phyloP scores from a whole-genome alignment of 176 grass and related monocot species.

The Bothriochloa decipiens region DNA sequence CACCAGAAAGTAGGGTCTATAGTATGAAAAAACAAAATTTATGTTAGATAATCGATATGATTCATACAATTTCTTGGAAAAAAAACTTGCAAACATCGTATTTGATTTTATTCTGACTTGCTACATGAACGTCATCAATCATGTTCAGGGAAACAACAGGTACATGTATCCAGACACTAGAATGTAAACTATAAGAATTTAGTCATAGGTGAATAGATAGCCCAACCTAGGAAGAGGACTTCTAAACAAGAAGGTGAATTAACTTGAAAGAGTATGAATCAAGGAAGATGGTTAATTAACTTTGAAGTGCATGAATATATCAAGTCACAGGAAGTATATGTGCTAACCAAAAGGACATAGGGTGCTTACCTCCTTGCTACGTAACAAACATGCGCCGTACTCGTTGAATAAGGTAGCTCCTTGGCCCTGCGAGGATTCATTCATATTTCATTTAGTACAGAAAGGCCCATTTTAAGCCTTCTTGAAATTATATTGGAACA shows the following conservation, averaged over 20 bases:
- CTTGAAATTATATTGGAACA: slow-evolving; percentile 25
- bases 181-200: not conserved
- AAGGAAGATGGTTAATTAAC: not conserved
- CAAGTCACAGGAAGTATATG: slow-evolving; percentile 7
- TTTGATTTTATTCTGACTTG: not conserved
- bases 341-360: not conserved
- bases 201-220: not conserved
- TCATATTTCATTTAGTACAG: not conserved
- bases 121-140: not conserved
- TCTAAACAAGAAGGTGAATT: slow-evolving; percentile 24
- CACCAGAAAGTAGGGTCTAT: slow-evolving; percentile 60
- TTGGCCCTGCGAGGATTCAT: slow-evolving; percentile 42
- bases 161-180: slow-evolving; percentile 8
- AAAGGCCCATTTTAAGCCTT: not conserved
- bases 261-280: not conserved
- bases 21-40: not conserved
- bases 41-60: slow-evolving; percentile 18
- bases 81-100: slow-evolving; percentile 19
- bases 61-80: not conserved
- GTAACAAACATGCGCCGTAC: slow-evolving; percentile 55
- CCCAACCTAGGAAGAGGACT: not conserved
- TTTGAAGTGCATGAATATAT: not conserved
- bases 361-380: slow-evolving; percentile 55
- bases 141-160: not conserved
- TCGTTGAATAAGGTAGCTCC: slow-evolving; percentile 56